A percentile compares a stretch with the other conserved stretches of the same genome.
These are phyloP conservation scores for Fusarium equiseti DNA, from an alignment of 2,329 filamentous ascomycete genomes.

Conservation along the genomic window DNA sequence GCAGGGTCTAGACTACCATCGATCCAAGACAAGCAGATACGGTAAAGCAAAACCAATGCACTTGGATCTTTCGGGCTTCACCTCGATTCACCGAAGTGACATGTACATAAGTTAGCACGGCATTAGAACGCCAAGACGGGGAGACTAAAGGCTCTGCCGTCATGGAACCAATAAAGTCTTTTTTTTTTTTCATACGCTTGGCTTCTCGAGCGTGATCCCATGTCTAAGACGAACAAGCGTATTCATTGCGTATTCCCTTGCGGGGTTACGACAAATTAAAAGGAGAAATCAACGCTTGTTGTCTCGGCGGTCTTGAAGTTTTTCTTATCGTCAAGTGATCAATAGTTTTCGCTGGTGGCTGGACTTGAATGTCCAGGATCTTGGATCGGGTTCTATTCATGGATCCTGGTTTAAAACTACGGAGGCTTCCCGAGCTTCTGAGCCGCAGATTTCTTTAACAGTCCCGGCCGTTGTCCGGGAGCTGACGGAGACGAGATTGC, in stretches of 20 bases:
- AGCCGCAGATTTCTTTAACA: constrained; percentile 9
- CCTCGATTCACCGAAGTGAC: constrained; percentile 32
- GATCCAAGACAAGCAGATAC: not conserved
- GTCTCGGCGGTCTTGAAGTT: constrained; percentile 5
- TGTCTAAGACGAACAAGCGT: not conserved
- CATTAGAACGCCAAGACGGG: constrained; percentile 22
- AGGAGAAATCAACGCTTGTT: not conserved
- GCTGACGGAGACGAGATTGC: constrained; percentile 27
- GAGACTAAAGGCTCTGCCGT: constrained; percentile 4
- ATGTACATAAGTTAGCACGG: not conserved
- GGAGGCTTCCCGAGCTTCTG: constrained; percentile 37
- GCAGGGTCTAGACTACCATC: not conserved
- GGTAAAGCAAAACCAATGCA: not conserved
- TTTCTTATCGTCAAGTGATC: constrained; percentile 25
- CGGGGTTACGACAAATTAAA: constrained; percentile 13
- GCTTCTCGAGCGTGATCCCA: constrained; percentile 14
- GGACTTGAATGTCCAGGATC: constrained; percentile 9
- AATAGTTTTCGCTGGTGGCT: constrained; percentile 1
- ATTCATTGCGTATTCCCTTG: constrained; percentile 13
- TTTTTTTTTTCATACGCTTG: constrained; percentile 4
- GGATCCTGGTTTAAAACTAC: constrained; percentile 6
- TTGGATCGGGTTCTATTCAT: constrained; percentile 8
- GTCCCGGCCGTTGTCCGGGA: constrained; percentile 32
- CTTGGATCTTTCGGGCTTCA: constrained; percentile 20
- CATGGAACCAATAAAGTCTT: not conserved